Evolutionary conservation across 2,329 filamentous ascomycete genomes (phyloP), one percentile per base, ranked within the genome.

Genomic region (Xylariaceae sp.): DNA sequence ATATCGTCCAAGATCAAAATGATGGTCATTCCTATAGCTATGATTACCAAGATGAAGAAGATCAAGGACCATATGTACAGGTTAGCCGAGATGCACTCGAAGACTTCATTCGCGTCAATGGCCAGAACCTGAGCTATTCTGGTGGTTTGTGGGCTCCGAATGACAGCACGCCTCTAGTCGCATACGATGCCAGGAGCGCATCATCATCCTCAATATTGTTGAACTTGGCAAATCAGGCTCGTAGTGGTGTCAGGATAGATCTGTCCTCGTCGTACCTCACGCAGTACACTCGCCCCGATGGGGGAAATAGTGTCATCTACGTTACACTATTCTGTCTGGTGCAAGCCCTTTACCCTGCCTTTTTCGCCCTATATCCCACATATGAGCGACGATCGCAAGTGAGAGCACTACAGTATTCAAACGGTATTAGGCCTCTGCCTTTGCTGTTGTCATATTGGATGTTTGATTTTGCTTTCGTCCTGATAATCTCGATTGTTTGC

Each of bases 311-410:
- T 7, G 48, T 59, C 38, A 43, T 58, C 11, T 63, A 55, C 45
- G 51, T 58, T 27, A 59, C 52, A 11, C 58, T 62, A 36, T 66
- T 61, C 53, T 64, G 54, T 53, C 56, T 67, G n/a, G 51, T 67
- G 10, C 80, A 85, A 71, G 70, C 74, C 27, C 75, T 81, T 1
- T 86, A 80, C 58, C 83, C 84, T 1, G 80, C 80, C 1, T 81
- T 87, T 67, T 86, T 87, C 60, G 76, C 80, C 2, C 67, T 87
- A 2, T 87, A 87, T 64, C 80, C 81, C 3, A 85, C 82, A 0
- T 70, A 80, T 42, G 84, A 87, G 64, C 73, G 82, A 32, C 60
- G 82, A 30, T 72, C 77, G 42, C 81, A 83, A 49, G 80, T 88
- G 18, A 71, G 83, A 48, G 80, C 81, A 14, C 68, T 88, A 27